Conservation (phyloP, 192 early-diverging fungal species). For the Backusella tarrabulga region DNA sequence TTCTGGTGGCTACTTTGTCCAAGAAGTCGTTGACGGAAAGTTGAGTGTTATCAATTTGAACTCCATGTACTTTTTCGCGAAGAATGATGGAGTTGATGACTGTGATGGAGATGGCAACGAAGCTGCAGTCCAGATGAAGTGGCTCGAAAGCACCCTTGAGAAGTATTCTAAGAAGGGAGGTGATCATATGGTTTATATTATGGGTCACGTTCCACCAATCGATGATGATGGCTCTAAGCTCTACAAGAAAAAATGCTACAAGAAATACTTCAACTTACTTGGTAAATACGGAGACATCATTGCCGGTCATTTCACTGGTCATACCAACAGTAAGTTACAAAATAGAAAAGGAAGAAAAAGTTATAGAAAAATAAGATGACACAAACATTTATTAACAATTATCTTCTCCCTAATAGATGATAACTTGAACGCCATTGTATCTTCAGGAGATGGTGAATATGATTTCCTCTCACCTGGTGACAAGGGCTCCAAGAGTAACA, state of each 20-base stretch:
- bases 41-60: constrained; percentile 27
- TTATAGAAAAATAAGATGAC: background rate
- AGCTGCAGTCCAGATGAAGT: constrained; percentile 26
- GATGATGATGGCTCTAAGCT: constrained; percentile 15
- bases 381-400: background rate
- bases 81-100: constrained; percentile 25
- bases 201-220: constrained; percentile 35
- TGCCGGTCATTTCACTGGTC: constrained; percentile 42
- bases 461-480: background rate
- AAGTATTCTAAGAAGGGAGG: background rate
- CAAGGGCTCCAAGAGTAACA: background rate
- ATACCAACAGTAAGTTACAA: constrained; percentile 31
- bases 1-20: constrained; percentile 39
- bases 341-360: background rate
- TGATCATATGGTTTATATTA: constrained; percentile 26
- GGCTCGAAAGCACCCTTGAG: constrained; percentile 22
- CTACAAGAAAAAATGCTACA: constrained; percentile 23
- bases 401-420: constrained; percentile 11
- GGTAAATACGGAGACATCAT: constrained; percentile 34
- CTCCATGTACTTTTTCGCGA: constrained; percentile 39
- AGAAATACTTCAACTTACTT: constrained; percentile 29
- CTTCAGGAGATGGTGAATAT: background rate
- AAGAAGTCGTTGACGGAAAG: constrained; percentile 27
- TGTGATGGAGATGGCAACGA: constrained; percentile 16
- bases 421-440: constrained; percentile 20